phyloP scores from a whole-genome alignment of 148 eudicot genomes.

The Chenopodium album region DNA sequence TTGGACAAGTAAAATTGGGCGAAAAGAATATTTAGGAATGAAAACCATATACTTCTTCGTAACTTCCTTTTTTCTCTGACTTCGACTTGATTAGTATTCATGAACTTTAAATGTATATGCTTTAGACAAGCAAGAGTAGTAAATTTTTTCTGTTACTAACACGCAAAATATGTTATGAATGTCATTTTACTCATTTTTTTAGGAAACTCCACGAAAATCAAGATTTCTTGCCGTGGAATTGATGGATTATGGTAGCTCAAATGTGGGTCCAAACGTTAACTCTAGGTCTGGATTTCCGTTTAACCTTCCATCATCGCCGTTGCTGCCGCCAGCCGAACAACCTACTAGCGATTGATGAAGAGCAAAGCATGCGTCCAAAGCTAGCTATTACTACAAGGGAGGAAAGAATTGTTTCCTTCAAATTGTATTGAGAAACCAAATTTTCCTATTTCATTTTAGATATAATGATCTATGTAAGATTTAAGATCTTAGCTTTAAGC shows the following conservation, averaged over 20 bases:
- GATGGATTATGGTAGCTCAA: slow-evolving; percentile 24
- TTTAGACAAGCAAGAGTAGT: too few species aligned
- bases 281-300: slow-evolving; percentile 21
- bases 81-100: too few species aligned
- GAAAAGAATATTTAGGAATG: too few species aligned
- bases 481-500: background rate
- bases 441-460: background rate
- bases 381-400: background rate
- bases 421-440: background rate
- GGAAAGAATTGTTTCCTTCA: background rate
- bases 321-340: background rate
- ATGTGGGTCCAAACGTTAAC: slow-evolving; percentile 26
- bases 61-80: too few species aligned
- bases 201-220: slow-evolving; percentile 16
- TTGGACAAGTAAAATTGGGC: too few species aligned
- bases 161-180: too few species aligned
- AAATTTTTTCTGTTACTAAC: too few species aligned
- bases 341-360: background rate
- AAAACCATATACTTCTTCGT: too few species aligned
- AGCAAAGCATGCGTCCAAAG: background rate
- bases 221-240: slow-evolving; percentile 11
- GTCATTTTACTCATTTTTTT: background rate
- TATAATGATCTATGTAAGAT: background rate
- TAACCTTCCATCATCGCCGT: slow-evolving; percentile 8
- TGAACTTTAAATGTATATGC: too few species aligned